Evolutionary conservation across 441 rosid genomes (phyloP).

Genomic region (Viola pubescens): DNA sequence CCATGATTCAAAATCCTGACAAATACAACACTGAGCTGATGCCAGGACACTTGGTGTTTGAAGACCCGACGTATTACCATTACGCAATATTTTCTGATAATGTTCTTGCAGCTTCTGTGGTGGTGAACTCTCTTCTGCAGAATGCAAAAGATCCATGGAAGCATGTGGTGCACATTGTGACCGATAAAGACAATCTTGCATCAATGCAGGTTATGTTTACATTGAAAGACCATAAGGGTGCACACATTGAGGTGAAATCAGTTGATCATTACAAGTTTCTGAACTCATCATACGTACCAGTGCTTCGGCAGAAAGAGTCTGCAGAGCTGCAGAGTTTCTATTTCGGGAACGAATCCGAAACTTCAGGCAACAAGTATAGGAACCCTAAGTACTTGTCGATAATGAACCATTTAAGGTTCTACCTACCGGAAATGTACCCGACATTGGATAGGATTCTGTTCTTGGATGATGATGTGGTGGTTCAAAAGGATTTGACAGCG

Average conservation of each 20-base stretch:
- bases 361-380: constrained; percentile 57
- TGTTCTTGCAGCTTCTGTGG: constrained; percentile 70
- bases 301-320: constrained; percentile 66
- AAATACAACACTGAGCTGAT: constrained; percentile 34
- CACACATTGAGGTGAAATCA: constrained; percentile 54
- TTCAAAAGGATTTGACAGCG: constrained; percentile 66
- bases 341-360: constrained; percentile 56
- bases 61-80: constrained; percentile 61
- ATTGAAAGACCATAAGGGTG: constrained; percentile 43
- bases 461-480: constrained; percentile 78
- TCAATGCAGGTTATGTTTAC: constrained; percentile 73
- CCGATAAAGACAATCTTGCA: constrained; percentile 56
- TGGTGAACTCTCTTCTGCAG: constrained; percentile 55
- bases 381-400: constrained; percentile 72
- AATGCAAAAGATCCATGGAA: constrained; percentile 57
- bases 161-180: constrained; percentile 70
- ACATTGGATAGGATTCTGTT: constrained; percentile 62
- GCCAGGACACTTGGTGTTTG: constrained; percentile 31
- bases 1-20: constrained; percentile 13
- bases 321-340: constrained; percentile 57
- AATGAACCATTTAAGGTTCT: constrained; percentile 76
- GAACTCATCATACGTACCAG: constrained; percentile 76
- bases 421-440: constrained; percentile 79
- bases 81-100: constrained; percentile 79
- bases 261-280: constrained; percentile 69